Percentiles rank a stretch among this genome's conserved stretches.
phyloP scores from a whole-genome alignment of 2,329 filamentous ascomycete genomes.

The Aspergillus persii region DNA sequence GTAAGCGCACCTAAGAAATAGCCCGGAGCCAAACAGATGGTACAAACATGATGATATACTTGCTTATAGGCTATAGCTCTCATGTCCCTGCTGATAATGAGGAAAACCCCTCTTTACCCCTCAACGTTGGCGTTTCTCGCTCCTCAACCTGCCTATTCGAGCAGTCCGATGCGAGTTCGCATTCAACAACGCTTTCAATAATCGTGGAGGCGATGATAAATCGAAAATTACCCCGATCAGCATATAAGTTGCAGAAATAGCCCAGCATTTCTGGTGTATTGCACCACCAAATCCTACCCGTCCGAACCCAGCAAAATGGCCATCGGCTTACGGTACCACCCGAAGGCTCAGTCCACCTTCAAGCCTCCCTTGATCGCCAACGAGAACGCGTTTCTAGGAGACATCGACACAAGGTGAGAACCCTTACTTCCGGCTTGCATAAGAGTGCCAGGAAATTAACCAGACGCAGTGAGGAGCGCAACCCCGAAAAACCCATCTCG shows the following conservation, averaged over 20 bases:
- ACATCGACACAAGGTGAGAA: constrained; percentile 55
- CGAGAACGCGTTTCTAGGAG: constrained; percentile 66
- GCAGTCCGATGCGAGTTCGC: constrained; percentile 14
- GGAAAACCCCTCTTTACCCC: constrained; percentile 5
- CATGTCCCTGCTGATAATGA: not conserved
- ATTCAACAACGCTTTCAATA: not conserved
- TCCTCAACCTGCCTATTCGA: constrained; percentile 11
- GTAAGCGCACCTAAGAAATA: no score
- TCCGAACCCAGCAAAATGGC: constrained; percentile 30
- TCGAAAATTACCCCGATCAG: not conserved
- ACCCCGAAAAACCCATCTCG: constrained; percentile 60
- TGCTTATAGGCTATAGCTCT: not conserved
- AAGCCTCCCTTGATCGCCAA: constrained; percentile 66
- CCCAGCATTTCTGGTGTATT: not conserved
- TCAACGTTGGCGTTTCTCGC: not conserved
- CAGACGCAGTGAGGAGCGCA: constrained; percentile 48
- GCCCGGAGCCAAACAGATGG: no score
- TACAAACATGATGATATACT: not conserved
- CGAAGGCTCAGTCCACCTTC: constrained; percentile 58
- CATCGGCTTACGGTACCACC: constrained; percentile 51
- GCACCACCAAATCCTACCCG: not conserved
- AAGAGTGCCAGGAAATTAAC: not conserved
- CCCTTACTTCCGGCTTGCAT: not conserved
- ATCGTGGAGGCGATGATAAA: not conserved
- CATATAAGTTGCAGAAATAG: no score